Evolutionary conservation across 768 basidiomycete species (phyloP).

Genomic region (Amanita phalloides): DNA sequence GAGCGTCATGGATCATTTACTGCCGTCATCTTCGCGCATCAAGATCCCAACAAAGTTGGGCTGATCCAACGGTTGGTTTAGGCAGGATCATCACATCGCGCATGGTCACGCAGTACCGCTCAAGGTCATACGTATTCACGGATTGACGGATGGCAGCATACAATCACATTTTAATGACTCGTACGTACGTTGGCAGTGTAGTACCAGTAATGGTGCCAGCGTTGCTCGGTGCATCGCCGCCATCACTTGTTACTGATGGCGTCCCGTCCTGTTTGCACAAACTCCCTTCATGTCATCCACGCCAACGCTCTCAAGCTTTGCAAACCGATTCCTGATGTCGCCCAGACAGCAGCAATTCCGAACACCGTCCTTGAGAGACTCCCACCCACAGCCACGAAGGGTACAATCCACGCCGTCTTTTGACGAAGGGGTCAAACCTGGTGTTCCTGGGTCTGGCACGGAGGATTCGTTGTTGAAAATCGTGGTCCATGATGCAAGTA

Average conservation of each 20-base stretch:
- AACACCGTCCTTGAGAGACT: not conserved
- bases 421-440: not conserved
- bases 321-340: not conserved
- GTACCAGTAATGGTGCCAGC: no score
- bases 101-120: no score
- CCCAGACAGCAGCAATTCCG: not conserved
- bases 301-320: not conserved
- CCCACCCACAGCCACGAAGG: not conserved
- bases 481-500: not conserved
- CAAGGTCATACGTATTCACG: no score
- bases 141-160: no score
- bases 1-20: no score
- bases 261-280: not conserved
- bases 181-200: no score
- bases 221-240: not conserved
- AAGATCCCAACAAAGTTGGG: no score
- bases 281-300: not conserved
- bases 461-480: not conserved
- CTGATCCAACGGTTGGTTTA: no score
- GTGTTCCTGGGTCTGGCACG: not conserved
- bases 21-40: no score
- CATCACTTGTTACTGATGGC: not conserved
- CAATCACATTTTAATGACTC: no score
- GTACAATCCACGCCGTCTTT: not conserved
- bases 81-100: no score